Conservation (phyloP, 169 alveolate species). For the Plasmodium fragile region DNA sequence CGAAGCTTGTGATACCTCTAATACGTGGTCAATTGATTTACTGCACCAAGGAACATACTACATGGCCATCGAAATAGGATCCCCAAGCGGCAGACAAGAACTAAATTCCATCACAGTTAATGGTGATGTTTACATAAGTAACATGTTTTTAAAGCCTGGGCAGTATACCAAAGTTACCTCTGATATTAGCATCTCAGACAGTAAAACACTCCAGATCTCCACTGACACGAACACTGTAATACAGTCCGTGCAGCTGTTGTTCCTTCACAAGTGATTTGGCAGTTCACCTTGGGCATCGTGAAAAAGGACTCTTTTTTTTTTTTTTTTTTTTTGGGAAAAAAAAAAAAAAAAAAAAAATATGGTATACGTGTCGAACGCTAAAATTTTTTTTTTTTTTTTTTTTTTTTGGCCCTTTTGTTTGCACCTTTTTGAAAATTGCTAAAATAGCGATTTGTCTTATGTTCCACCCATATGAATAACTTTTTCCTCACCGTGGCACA, state of each 20-base stretch:
- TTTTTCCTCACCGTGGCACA: neutral
- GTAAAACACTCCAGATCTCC: conserved; percentile 42
- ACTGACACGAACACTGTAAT: conserved; percentile 73
- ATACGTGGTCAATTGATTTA: conserved; percentile 76
- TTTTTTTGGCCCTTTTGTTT: neutral
- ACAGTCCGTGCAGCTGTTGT: conserved; percentile 62
- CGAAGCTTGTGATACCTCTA: conserved; percentile 54
- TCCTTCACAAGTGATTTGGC: conserved; percentile 34
- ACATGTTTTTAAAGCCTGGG: conserved; percentile 57
- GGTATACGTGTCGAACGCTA: too few species aligned
- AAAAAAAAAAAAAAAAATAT: too few species aligned
- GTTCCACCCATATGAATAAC: neutral
- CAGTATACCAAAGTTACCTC: conserved; percentile 70
- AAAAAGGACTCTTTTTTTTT: neutral
- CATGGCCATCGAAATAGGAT: conserved; percentile 72
- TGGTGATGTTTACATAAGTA: conserved; percentile 61
- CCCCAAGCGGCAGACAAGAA: conserved; percentile 74
- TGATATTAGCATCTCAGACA: conserved; percentile 24
- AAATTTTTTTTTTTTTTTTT: neutral
- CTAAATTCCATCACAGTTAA: conserved; percentile 65
- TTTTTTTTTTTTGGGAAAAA: neutral
- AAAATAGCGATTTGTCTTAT: conserved; percentile 2
- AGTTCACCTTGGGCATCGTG: neutral
- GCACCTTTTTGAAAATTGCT: neutral
- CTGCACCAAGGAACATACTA: conserved; percentile 59